phyloP scores from a whole-genome alignment of 257 asterid genomes.

The Solanum pinnatisectum region DNA sequence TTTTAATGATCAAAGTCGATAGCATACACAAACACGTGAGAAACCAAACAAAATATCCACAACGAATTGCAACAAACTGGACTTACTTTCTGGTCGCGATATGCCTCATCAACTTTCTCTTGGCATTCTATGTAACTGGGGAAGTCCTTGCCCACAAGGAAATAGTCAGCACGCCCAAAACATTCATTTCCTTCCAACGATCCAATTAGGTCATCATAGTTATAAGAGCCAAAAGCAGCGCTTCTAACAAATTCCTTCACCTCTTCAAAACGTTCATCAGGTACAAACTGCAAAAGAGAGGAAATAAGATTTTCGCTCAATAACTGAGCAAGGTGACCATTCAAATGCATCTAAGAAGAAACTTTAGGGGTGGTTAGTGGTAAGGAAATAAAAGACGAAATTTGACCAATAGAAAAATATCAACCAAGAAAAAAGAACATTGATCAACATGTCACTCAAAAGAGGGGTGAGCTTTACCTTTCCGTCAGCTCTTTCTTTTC shows the following conservation, averaged over 20 bases:
- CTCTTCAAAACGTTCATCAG: conserved; percentile 65
- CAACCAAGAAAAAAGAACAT: neutral
- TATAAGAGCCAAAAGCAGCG: conserved; percentile 58
- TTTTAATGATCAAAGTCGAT: neutral
- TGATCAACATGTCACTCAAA: neutral
- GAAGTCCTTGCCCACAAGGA: conserved; percentile 87
- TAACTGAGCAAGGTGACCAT: neutral
- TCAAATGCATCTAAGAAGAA: neutral
- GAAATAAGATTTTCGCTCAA: neutral
- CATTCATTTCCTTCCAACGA: conserved; percentile 88
- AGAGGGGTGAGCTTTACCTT: conserved; percentile 28
- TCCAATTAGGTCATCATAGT: conserved; percentile 52
- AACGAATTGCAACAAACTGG: neutral
- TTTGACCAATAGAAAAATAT: neutral
- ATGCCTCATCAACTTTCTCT: conserved; percentile 75
- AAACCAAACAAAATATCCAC: neutral
- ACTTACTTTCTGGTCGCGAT: conserved; percentile 54
- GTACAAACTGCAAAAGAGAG: conserved; percentile 46
- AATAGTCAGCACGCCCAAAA: conserved; percentile 71
- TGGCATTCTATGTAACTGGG: conserved; percentile 87
- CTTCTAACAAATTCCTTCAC: conserved; percentile 51
- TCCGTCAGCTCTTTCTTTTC: conserved; percentile 79
- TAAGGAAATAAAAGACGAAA: neutral
- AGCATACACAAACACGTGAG: neutral
- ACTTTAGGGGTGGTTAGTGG: neutral